Percentiles rank a stretch among this genome's conserved stretches.
These are phyloP conservation scores for Hygrophoropsis aurantiaca DNA, from an alignment of 768 basidiomycete species.

Conservation along the genomic window DNA sequence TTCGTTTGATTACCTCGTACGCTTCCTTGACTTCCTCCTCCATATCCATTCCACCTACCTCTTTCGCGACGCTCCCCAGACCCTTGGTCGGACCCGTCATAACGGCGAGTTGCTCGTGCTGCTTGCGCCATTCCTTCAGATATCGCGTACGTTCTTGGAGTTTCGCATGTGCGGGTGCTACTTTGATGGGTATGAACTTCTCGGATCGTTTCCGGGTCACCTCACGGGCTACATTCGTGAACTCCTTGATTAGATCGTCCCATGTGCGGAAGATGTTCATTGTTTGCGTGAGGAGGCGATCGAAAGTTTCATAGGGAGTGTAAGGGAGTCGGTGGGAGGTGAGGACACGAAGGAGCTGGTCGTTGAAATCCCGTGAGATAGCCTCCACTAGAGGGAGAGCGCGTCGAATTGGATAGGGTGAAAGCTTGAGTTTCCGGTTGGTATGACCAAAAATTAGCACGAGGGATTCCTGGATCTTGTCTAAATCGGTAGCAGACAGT, in stretches of 20 bases:
- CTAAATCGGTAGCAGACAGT: constrained; percentile 92
- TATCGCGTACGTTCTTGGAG: constrained; percentile 87
- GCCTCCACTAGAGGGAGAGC: constrained; percentile 97
- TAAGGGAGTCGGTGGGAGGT: constrained; percentile 91
- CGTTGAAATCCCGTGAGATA: constrained; percentile 96
- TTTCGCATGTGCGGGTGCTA: constrained; percentile 86
- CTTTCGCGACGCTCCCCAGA: constrained; percentile 66
- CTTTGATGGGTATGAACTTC: constrained; percentile 96
- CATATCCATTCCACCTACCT: constrained; percentile 93
- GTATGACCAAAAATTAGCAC: constrained; percentile 88
- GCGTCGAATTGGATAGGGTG: constrained; percentile 94
- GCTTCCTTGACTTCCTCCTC: constrained; percentile 95
- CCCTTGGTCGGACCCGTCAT: constrained; percentile 97
- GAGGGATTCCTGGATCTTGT: constrained; percentile 90
- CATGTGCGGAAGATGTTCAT: constrained; percentile 81
- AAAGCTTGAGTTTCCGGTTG: constrained; percentile 92
- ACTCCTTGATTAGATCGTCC: constrained; percentile 91
- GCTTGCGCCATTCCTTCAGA: constrained; percentile 89
- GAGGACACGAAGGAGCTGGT: constrained; percentile 88
- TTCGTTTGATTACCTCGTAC: constrained; percentile 96
- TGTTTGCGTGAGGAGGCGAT: constrained; percentile 74
- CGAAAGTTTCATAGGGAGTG: constrained; percentile 93
- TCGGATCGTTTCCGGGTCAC: constrained; percentile 87
- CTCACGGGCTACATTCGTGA: constrained; percentile 90
- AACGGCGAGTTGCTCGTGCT: constrained; percentile 94